Evolutionary conservation across 1,284 basidiomycete genomes (phyloP), one percentile per base, ranked within the genome.

Genomic region (Rhodotorula sp.): DNA sequence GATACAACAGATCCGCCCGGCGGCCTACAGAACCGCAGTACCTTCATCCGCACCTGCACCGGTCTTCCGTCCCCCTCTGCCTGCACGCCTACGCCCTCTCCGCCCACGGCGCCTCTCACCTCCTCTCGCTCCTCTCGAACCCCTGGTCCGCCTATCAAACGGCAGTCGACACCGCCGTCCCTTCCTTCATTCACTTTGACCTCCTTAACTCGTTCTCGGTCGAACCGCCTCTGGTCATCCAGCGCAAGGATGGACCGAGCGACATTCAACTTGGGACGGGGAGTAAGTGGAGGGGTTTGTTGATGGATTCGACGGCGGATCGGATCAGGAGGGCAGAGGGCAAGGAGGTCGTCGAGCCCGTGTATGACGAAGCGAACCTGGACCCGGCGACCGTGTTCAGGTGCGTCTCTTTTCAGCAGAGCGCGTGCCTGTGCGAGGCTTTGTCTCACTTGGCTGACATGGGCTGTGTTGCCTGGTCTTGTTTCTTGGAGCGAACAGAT

Each of bases 41-140:
- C 77, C 89, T 89, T 3, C 86, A 90, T 16, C 88, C 90, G 0
- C 84, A 90, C 66, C 88, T 92, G 74, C 89, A 90, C 75, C 64
- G 62, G 31, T 77, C 79, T 16, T 71, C 70, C 47, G 71, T 70
- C 28, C 79, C 79, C 1, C 70, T 78, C 18, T 79, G 78, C 65
- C 70, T 79, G n/a, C 77, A 79, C 68, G 79, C 74, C 26, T 80
- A 79, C 71, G 79, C 77, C 21, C 66, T 80, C 47, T 78, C 79
- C 1, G 64, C 66, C 31, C 12, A n/a, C 2, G 79, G 79, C 34
- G 75, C 77, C 2, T 21, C 57, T 12, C 75, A 69, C 52, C 63
- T 78, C 34, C 67, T 77, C n/a, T 50, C 62, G n/a, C 72, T 77
- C 28, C 71, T 77, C 52, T 55, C 66, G 26, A 78, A 79, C 70